Evolutionary conservation across 495 filamentous ascomycete genomes (phyloP).

Genomic region (Astrocystis sublimbata): DNA sequence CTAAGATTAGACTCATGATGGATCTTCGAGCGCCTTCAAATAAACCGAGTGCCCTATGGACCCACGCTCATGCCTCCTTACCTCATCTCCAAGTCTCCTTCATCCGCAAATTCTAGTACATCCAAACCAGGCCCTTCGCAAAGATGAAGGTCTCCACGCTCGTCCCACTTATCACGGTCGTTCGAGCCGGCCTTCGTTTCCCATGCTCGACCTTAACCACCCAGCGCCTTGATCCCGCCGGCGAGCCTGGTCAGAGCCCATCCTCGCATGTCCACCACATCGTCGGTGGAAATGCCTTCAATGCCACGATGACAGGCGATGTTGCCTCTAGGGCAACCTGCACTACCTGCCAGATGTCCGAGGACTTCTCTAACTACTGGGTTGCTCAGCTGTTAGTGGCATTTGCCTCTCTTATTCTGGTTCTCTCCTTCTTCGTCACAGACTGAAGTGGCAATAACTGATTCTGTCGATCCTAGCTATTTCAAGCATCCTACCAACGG

Average conservation of each 20-base stretch:
- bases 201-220: conserved; percentile 50
- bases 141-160: conserved; percentile 47
- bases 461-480: background rate
- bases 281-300: conserved; percentile 54
- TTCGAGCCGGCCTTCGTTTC: conserved; percentile 51
- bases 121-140: background rate
- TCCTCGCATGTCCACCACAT: conserved; percentile 54
- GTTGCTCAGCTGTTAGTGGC: conserved; percentile 19
- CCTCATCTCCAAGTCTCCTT: background rate
- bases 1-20: background rate
- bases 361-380: conserved; percentile 54
- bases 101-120: background rate
- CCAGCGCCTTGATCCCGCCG: conserved; percentile 52
- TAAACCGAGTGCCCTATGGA: background rate
- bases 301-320: conserved; percentile 49
- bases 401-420: conserved; percentile 24
- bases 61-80: background rate
- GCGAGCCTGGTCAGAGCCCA: conserved; percentile 46
- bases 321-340: conserved; percentile 44
- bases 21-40: background rate
- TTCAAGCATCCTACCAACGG: conserved; percentile 52
- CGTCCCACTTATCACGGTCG: conserved; percentile 38
- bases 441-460: background rate
- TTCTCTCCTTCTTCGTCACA: conserved; percentile 37
- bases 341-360: conserved; percentile 50